phyloP scores from a whole-genome alignment of 2,329 filamentous ascomycete species.

The Penicillium sp. region DNA sequence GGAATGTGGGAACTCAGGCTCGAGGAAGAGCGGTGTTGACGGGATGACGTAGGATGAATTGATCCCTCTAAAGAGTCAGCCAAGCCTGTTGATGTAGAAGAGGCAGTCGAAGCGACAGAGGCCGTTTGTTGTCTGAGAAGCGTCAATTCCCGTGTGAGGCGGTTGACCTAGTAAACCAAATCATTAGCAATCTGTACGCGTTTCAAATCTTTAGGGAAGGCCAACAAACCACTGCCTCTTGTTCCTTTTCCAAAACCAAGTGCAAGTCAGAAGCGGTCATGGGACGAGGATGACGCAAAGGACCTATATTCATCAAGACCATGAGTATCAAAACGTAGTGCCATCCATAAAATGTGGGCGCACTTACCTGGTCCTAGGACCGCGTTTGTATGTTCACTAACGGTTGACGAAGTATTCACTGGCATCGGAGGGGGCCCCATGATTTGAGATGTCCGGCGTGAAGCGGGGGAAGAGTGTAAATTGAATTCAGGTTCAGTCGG shows the following conservation, averaged over 20 bases:
- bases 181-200: neutral
- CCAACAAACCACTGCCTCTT: constrained; percentile 76
- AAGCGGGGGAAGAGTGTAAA: constrained; percentile 35
- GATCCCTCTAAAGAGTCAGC: constrained; percentile 48
- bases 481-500: constrained; percentile 26
- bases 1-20: constrained; percentile 48
- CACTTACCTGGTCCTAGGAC: constrained; percentile 38
- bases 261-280: constrained; percentile 83
- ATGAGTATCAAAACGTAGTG: neutral
- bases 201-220: neutral
- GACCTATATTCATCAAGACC: constrained; percentile 45
- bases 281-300: constrained; percentile 79
- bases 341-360: neutral
- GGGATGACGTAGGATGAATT: constrained; percentile 51
- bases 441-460: constrained; percentile 45
- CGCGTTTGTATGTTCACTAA: constrained; percentile 33
- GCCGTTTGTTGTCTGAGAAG: constrained; percentile 69
- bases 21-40: constrained; percentile 55
- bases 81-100: constrained; percentile 51
- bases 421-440: constrained; percentile 42
- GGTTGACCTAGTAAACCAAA: constrained; percentile 66
- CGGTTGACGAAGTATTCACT: constrained; percentile 25
- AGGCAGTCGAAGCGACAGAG: constrained; percentile 58
- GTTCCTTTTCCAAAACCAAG: constrained; percentile 86
- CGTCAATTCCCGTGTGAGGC: constrained; percentile 81